Evolutionary conservation across 176 grass and related monocot species (phyloP), one percentile per base, ranked within the genome.

Genomic region (Carex parvula): DNA sequence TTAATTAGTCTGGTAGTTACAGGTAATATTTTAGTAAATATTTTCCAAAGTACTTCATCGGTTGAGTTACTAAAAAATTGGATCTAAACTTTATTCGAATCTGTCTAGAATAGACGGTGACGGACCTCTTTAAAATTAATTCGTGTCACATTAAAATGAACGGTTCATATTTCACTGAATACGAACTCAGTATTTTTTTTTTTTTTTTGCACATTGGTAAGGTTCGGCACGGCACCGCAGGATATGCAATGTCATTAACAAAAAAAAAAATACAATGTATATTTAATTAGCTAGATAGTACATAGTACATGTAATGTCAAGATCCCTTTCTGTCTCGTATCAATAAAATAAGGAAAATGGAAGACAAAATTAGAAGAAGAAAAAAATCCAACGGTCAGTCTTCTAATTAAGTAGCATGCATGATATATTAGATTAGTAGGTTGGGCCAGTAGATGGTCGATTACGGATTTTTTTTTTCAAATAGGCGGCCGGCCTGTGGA

Each of bases 371-470:
- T 50, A 16, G 18, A 39, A 0, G 6, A 42, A 59, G 15, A 11
- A 42, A 80, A 81, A 81, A 7, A 44, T 37, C 79, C 58, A 81
- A 44, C 60, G 50, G 56, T 56, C 59, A 62, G 79, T 81, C 79
- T 48, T 81, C 35, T 16, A 42, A 42, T 42, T 44, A 64, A 48
- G 41, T 81, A 64, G 21, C 20, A 62, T 26, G 60, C 41, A 64
- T 64, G 39, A 50, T 50, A 11, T 50, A 44, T 63, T 46, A 12
- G 79, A 64, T 81, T 64, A 64, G 79, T 81, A 81, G 79, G 79
- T 81, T 64, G 59, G 79, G 35, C 64, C 79, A 57, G 14, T 81
- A 64, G 54, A 46, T 64, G 59, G 59, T 64, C 79, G 50, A 81
- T 24, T 26, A 63, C 32, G 9, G 22, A 37, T 72, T 39, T 4